Base-by-base conservation (phyloP, 176 grass and related monocot species). In the Oropetium thomaeum region DNA sequence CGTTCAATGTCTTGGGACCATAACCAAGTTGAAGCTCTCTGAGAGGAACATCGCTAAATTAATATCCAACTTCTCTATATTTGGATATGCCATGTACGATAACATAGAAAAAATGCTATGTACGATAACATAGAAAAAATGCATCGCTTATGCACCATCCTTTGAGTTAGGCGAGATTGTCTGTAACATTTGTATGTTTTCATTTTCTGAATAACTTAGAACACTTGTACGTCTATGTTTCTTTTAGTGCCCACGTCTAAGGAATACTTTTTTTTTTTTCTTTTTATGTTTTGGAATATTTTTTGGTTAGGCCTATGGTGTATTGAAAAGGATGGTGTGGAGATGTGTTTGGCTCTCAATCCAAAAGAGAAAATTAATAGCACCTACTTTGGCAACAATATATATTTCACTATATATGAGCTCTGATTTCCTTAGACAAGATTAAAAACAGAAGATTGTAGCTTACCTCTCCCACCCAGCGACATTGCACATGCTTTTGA, bases 401-500 rank as follows among this genome's bases (percentile, higher is more conserved):
- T 52, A 23, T 52, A 52, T 52, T 52, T 22, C 20, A 22, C 22
- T 52, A n/a, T n/a, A n/a, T n/a, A 52, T 52, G 6, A 52, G 3
- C 20, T 52, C 8, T 5, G 20, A 20, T 20, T 49, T 49, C 45
- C 16, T 7, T 49, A 49, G 20, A 7, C 7, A 52, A 10, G 20
- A 22, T 9, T 52, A 52, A 52, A 52, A 52, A n/a, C 49, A 22
- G 49, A 52, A 22, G 20, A 52, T 52, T 23, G 22, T 22, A 52
- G 7, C 49, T 52, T 52, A 42, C 48, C 22, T 52, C 20, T 52
- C 49, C 49, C 49, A 52, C 2, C 20, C 7, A 22, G 10, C 20
- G 10, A 52, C 49, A 52, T 52, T 3, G 49, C 49, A 52, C 62
- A 75, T 80, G 77, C 59, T 75, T 20, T 20, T 29, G 34, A 35